Evolutionary conservation across 331 rosid genomes (phyloP).

Genomic region (Stylosanthes scabra): DNA sequence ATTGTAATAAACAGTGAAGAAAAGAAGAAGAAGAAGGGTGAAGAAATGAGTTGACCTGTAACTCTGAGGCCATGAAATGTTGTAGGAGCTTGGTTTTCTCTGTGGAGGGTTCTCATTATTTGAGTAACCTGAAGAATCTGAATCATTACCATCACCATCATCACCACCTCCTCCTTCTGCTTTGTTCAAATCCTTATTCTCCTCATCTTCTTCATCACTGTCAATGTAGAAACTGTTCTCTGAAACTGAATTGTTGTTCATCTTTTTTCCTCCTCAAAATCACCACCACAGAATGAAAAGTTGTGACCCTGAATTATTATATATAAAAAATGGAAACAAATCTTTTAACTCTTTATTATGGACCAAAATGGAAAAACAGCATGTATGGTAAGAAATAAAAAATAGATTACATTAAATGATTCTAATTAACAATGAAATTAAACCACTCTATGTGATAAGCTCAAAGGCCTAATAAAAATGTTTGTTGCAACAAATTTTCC

Average conservation of each 20-base stretch:
- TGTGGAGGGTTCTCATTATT: conserved; percentile 59
- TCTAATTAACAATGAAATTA: not conserved
- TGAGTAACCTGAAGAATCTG: conserved; percentile 78
- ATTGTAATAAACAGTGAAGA: too few species aligned
- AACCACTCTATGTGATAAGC: not conserved
- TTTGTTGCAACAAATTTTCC: not conserved
- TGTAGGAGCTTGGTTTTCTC: conserved; percentile 68
- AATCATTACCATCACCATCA: conserved; percentile 68
- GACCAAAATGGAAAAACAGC: conserved; percentile 30
- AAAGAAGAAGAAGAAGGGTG: conserved; percentile 28
- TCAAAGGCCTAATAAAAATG: not conserved
- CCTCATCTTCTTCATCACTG: conserved; percentile 85
- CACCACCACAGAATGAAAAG: conserved; percentile 24
- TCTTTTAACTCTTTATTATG: too few species aligned
- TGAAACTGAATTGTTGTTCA: conserved; percentile 83
- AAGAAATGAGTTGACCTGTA: conserved; percentile 67
- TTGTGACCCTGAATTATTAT: not conserved
- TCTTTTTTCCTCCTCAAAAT: conserved; percentile 42
- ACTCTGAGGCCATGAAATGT: conserved; percentile 94
- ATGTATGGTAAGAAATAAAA: not conserved
- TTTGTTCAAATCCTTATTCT: conserved; percentile 53
- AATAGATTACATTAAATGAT: not conserved
- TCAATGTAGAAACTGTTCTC: conserved; percentile 74
- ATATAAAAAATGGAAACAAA: not conserved
- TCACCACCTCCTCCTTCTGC: conserved; percentile 59